Conservation (phyloP, 306 rosid species). For the Hippophae gyantsensis region DNA sequence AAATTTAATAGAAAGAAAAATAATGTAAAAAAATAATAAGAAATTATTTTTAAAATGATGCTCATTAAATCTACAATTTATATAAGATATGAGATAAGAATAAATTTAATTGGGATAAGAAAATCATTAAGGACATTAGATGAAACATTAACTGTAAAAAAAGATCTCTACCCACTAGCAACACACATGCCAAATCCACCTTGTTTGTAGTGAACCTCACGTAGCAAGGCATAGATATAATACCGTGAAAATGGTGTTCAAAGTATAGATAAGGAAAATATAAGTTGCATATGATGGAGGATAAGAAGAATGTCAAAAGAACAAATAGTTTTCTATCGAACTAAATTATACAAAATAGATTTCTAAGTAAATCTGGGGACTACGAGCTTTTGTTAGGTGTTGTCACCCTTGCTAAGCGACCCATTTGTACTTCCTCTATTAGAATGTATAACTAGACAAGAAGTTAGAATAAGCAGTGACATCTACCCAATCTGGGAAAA, state of each 20-base stretch:
- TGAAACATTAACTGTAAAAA: too few relatives aligned
- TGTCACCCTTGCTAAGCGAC: not conserved
- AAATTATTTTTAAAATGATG: too few relatives aligned
- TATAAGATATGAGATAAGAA: too few relatives aligned
- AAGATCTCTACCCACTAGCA: too few relatives aligned
- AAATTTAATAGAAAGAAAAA: too few relatives aligned
- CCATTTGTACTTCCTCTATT: not conserved
- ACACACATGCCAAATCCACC: not conserved
- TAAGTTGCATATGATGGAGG: not conserved
- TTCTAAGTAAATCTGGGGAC: slow-evolving; percentile 1
- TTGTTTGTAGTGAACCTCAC: not conserved
- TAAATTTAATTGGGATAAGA: too few relatives aligned
- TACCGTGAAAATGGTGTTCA: not conserved
- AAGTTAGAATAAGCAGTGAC: slow-evolving; percentile 62
- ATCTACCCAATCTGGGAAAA: slow-evolving; percentile 87
- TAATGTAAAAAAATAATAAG: too few relatives aligned
- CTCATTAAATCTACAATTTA: too few relatives aligned
- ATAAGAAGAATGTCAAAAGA: not conserved
- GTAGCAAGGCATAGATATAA: not conserved
- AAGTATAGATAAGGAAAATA: not conserved
- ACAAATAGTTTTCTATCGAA: not conserved
- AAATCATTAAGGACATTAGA: too few relatives aligned
- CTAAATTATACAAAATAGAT: slow-evolving; percentile 18
- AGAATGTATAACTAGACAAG: slow-evolving; percentile 54
- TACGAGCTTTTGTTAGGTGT: not conserved